Conservation (phyloP, 2,329 filamentous ascomycete species). For the Calonectria multiphialidica region DNA sequence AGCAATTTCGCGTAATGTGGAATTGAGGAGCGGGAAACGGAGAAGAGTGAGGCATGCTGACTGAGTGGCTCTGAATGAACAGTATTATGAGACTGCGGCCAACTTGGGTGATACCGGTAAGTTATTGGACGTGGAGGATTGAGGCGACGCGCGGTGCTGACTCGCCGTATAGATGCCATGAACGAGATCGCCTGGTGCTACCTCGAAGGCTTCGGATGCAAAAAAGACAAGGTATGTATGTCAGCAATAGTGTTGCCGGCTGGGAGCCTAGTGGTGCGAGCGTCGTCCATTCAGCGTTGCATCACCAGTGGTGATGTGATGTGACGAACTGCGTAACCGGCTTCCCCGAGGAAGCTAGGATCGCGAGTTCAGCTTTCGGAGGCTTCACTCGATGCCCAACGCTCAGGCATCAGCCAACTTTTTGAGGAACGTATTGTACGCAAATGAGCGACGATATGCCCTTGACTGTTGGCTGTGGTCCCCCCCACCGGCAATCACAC, state of each 20-base stretch:
- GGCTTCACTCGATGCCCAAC: slow-evolving; percentile 31
- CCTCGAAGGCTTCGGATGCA: slow-evolving; percentile 94
- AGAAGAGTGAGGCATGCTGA: slow-evolving; percentile 6
- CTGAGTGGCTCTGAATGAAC: slow-evolving; percentile 48
- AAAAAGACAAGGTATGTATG: slow-evolving; percentile 93
- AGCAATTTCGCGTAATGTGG: background rate
- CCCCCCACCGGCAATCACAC: slow-evolving; percentile 20
- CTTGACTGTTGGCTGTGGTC: background rate
- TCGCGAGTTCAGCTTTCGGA: slow-evolving; percentile 11
- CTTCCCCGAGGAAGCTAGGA: slow-evolving; percentile 13
- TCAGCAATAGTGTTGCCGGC: slow-evolving; percentile 20
- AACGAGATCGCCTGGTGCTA: slow-evolving; percentile 98
- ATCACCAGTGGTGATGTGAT: slow-evolving; percentile 18
- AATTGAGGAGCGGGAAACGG: background rate
- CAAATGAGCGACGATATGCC: slow-evolving; percentile 17
- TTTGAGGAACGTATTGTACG: slow-evolving; percentile 40
- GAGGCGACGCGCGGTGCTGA: slow-evolving; percentile 23
- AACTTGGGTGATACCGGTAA: slow-evolving; percentile 90
- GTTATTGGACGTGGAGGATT: slow-evolving; percentile 42
- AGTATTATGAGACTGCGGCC: slow-evolving; percentile 98
- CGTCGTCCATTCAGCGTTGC: slow-evolving; percentile 4
- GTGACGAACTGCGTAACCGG: slow-evolving; percentile 8
- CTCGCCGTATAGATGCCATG: slow-evolving; percentile 80
- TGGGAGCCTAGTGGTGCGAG: slow-evolving; percentile 10
- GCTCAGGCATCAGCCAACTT: slow-evolving; percentile 52